phyloP scores from a whole-genome alignment of 345 rosid species.

The Camelina sativa region DNA sequence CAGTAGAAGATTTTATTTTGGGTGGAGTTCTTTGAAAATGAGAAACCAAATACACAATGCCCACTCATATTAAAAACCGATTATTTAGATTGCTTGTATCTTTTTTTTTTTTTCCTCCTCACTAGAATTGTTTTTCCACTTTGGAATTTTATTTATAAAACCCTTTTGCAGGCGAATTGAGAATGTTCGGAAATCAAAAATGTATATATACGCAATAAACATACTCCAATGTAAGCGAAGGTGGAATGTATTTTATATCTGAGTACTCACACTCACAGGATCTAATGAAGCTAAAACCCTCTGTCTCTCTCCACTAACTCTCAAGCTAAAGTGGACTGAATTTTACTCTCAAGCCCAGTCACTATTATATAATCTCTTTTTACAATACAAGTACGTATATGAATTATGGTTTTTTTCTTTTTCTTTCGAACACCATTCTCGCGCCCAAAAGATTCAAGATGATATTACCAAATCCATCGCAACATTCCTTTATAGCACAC shows the following conservation, averaged over 20 bases:
- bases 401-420: background rate
- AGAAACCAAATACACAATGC: slow-evolving; percentile 15
- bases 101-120: background rate
- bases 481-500: background rate
- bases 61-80: slow-evolving; percentile 11
- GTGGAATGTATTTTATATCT: slow-evolving; percentile 34
- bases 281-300: slow-evolving; percentile 62
- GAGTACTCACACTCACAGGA: slow-evolving; percentile 56
- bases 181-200: slow-evolving; percentile 1
- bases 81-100: slow-evolving; percentile 23
- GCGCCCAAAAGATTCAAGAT: slow-evolving; percentile 33
- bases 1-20: background rate
- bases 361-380: background rate
- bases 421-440: slow-evolving; percentile 10
- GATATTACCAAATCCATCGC: background rate
- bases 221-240: background rate
- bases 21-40: slow-evolving; percentile 34
- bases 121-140: background rate
- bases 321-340: background rate
- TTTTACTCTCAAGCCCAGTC: background rate
- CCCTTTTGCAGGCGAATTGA: slow-evolving; percentile 28
- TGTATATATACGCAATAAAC: too few relatives aligned
- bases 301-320: slow-evolving; percentile 44
- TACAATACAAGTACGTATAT: too few relatives aligned
- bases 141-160: background rate